These are phyloP conservation scores for Apiospora malaysiana DNA, from an alignment of 2,329 filamentous ascomycete genomes.

Conservation along the genomic window DNA sequence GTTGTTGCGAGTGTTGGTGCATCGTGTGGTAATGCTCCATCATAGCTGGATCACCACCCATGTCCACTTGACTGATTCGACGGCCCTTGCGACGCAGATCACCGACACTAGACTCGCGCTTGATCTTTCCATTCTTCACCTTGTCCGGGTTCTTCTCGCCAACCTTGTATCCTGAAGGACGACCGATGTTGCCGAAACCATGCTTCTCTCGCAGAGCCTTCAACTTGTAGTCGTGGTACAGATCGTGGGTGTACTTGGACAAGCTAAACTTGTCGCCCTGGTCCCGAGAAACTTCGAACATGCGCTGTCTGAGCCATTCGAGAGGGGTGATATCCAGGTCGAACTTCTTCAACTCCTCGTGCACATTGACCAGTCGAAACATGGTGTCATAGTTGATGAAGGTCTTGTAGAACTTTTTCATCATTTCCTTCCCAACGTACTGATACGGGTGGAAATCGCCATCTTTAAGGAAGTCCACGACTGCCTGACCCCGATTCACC, in stretches of 20 bases:
- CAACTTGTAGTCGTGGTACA: constrained; percentile 63
- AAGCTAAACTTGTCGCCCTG: constrained; percentile 57
- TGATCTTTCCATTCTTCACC: constrained; percentile 39
- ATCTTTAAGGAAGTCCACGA: constrained; percentile 57
- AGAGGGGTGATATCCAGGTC: constrained; percentile 57
- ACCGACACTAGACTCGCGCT: constrained; percentile 32
- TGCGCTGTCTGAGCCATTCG: constrained; percentile 63
- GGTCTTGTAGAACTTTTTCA: constrained; percentile 46
- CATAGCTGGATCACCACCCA: constrained; percentile 30
- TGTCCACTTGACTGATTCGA: constrained; percentile 39
- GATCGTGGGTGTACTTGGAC: constrained; percentile 55
- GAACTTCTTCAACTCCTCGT: constrained; percentile 60
- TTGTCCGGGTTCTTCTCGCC: constrained; percentile 47
- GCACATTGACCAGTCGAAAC: constrained; percentile 59
- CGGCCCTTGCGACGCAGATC: constrained; percentile 35
- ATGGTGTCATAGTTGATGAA: constrained; percentile 62
- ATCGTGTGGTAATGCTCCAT: constrained; percentile 25
- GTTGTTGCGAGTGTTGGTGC: constrained; percentile 25
- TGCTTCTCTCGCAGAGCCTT: constrained; percentile 55
- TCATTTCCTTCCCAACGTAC: constrained; percentile 58
- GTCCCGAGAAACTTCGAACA: constrained; percentile 54
- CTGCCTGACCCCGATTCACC: constrained; percentile 58
- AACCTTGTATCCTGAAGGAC: constrained; percentile 51
- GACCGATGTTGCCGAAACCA: constrained; percentile 63
- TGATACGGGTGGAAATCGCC: constrained; percentile 63